Conservation (phyloP, 2,329 filamentous ascomycete species). For the Venturia pyrina region DNA sequence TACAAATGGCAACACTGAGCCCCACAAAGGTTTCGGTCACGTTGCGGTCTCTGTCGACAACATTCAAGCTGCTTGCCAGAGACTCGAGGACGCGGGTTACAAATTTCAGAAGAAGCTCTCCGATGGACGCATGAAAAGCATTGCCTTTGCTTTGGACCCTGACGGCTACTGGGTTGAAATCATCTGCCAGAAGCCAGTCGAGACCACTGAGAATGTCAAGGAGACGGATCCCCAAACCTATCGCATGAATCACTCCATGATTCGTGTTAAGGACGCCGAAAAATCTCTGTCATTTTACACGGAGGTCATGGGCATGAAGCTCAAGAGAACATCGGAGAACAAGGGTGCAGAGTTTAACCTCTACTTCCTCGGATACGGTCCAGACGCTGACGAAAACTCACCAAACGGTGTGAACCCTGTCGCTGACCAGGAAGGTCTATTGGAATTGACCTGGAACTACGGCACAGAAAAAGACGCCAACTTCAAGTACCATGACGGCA, state of each 20-base stretch:
- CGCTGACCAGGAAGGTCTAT: slow-evolving; percentile 65
- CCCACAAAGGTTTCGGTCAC: slow-evolving; percentile 73
- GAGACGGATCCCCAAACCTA: slow-evolving; percentile 68
- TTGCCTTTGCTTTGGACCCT: slow-evolving; percentile 84
- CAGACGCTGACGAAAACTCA: slow-evolving; percentile 37
- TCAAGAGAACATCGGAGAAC: slow-evolving; percentile 64
- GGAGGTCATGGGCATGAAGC: slow-evolving; percentile 79
- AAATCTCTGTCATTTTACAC: slow-evolving; percentile 43
- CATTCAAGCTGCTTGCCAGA: slow-evolving; percentile 79
- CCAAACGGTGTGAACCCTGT: slow-evolving; percentile 48
- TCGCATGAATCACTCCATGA: slow-evolving; percentile 83
- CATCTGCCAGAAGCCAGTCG: slow-evolving; percentile 59
- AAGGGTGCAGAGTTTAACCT: slow-evolving; percentile 68
- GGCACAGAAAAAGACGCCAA: slow-evolving; percentile 74
- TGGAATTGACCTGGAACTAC: slow-evolving; percentile 83
- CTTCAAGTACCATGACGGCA: slow-evolving; percentile 88
- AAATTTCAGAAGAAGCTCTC: slow-evolving; percentile 89
- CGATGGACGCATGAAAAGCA: slow-evolving; percentile 77
- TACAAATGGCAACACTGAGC: slow-evolving; percentile 86
- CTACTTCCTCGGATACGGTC: slow-evolving; percentile 78
- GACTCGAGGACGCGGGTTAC: slow-evolving; percentile 83
- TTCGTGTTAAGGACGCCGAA: slow-evolving; percentile 66
- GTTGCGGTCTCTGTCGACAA: slow-evolving; percentile 60
- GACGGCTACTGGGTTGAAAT: slow-evolving; percentile 67
- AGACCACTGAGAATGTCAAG: slow-evolving; percentile 61